Conservation (phyloP, 2,329 filamentous ascomycete genomes). For the Aspergillus pseudotamarii region DNA sequence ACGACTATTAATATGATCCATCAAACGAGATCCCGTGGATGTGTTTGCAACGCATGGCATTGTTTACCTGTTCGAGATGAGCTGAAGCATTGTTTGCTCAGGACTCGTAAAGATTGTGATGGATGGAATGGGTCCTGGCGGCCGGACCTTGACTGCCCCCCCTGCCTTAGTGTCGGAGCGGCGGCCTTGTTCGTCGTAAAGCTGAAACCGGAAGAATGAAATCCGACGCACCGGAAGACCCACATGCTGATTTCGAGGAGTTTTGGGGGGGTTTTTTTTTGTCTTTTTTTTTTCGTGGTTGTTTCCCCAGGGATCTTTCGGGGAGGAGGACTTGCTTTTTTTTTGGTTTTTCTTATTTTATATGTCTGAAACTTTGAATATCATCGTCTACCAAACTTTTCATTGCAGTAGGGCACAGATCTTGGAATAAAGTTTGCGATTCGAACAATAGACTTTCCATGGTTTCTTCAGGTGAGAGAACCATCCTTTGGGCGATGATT, state of each 20-base stretch:
- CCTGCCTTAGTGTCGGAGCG: slow-evolving; percentile 22
- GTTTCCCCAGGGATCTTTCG: background rate
- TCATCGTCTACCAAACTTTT: background rate
- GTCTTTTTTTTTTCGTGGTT: background rate
- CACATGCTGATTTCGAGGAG: background rate
- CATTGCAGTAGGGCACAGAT: background rate
- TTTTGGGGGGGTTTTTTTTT: background rate
- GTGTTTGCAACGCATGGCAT: background rate
- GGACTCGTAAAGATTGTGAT: slow-evolving; percentile 6
- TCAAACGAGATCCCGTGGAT: background rate
- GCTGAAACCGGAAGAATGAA: slow-evolving; percentile 27
- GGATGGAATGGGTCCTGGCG: slow-evolving; percentile 9
- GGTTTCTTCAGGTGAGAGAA: background rate
- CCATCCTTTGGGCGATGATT: background rate
- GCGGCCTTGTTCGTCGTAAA: slow-evolving; percentile 15
- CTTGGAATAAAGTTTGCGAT: background rate
- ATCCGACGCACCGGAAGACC: slow-evolving; percentile 11
- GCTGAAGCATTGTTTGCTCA: slow-evolving; percentile 1
- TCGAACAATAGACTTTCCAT: background rate
- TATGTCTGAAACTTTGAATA: background rate
- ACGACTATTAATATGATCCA: background rate
- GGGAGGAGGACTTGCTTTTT: background rate
- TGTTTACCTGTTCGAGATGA: slow-evolving; percentile 4
- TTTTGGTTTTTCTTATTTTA: background rate
- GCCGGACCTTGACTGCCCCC: slow-evolving; percentile 12